These are phyloP conservation scores for Penicillium herquei DNA, from an alignment of 495 filamentous ascomycete genomes.

Conservation along the genomic window DNA sequence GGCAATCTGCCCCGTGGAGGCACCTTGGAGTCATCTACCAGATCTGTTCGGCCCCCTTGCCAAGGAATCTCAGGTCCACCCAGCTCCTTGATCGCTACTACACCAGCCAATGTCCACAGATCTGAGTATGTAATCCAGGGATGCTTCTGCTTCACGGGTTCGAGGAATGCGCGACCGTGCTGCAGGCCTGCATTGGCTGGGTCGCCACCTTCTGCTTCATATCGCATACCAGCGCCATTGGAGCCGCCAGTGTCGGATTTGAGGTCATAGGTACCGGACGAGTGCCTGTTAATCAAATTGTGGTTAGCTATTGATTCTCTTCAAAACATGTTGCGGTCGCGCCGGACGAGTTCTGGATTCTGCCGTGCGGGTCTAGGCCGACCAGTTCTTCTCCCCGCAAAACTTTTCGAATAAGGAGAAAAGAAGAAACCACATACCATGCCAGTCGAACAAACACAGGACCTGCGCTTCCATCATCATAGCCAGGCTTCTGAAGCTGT, in stretches of 20 bases:
- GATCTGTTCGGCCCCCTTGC: slow-evolving; percentile 57
- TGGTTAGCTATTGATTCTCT: slow-evolving; percentile 8
- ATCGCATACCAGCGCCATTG: slow-evolving; percentile 65
- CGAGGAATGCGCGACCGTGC: slow-evolving; percentile 60
- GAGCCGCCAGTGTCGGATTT: slow-evolving; percentile 59
- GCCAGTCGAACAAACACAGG: slow-evolving; percentile 62
- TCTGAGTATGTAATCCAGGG: slow-evolving; percentile 65
- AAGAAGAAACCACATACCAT: slow-evolving; percentile 43
- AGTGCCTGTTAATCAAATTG: slow-evolving; percentile 44
- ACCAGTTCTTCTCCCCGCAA: slow-evolving; percentile 1
- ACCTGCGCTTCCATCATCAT: slow-evolving; percentile 62
- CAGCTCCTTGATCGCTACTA: slow-evolving; percentile 57
- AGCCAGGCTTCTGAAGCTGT: slow-evolving; percentile 56
- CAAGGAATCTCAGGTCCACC: slow-evolving; percentile 55
- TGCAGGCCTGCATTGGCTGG: slow-evolving; percentile 63
- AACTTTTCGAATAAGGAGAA: slow-evolving; percentile 2
- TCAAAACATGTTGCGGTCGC: not conserved
- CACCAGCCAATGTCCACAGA: slow-evolving; percentile 60
- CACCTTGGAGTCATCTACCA: slow-evolving; percentile 55
- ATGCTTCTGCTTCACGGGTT: slow-evolving; percentile 55
- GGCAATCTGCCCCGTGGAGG: slow-evolving; percentile 58
- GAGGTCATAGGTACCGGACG: slow-evolving; percentile 58
- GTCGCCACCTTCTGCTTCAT: slow-evolving; percentile 62
- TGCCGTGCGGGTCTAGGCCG: slow-evolving; percentile 2
- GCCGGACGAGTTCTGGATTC: not conserved